A percentile compares a stretch with the other conserved stretches of the same genome.
phyloP scores from a whole-genome alignment of 2,329 filamentous ascomycete species.

The Aspergillus pseudonomiae region DNA sequence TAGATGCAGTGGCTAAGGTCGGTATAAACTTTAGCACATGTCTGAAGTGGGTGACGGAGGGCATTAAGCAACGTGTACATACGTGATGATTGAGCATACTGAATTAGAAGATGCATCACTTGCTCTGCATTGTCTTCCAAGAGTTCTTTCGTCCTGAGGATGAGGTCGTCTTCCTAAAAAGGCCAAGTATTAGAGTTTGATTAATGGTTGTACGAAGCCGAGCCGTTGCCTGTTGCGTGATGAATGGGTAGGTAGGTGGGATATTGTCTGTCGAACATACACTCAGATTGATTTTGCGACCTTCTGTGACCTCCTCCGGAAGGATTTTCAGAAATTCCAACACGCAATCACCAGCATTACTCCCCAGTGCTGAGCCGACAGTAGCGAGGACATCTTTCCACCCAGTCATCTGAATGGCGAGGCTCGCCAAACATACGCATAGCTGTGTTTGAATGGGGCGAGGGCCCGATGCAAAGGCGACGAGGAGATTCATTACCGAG shows the following conservation, averaged over 20 bases:
- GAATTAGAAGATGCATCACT: slow-evolving; percentile 83
- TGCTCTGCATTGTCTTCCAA: slow-evolving; percentile 87
- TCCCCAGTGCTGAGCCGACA: slow-evolving; percentile 74
- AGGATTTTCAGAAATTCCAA: slow-evolving; percentile 96
- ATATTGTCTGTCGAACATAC: slow-evolving; percentile 70
- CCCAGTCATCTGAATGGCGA: slow-evolving; percentile 92
- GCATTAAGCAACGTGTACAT: slow-evolving; percentile 31
- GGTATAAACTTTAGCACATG: slow-evolving; percentile 1
- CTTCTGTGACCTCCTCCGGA: slow-evolving; percentile 98
- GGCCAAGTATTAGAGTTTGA: slow-evolving; percentile 53
- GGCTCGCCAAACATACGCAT: slow-evolving; percentile 88
- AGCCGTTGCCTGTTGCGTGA: slow-evolving; percentile 36
- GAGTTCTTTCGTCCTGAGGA: slow-evolving; percentile 80
- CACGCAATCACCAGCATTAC: slow-evolving; percentile 77
- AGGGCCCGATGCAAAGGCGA: slow-evolving; percentile 78
- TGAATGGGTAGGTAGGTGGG: slow-evolving; percentile 45
- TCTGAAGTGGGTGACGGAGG: not conserved
- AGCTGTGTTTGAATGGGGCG: slow-evolving; percentile 86
- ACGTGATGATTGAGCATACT: slow-evolving; percentile 91
- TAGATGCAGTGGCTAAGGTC: slow-evolving; percentile 68
- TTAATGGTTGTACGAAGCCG: slow-evolving; percentile 9
- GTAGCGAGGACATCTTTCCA: slow-evolving; percentile 92
- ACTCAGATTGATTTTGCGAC: slow-evolving; percentile 98
- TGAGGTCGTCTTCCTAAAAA: slow-evolving; percentile 90
- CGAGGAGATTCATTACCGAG: slow-evolving; percentile 80